Evolutionary conservation across 306 rosid genomes (phyloP), one percentile per base, ranked within the genome.

Genomic region (Vigna mungo): DNA sequence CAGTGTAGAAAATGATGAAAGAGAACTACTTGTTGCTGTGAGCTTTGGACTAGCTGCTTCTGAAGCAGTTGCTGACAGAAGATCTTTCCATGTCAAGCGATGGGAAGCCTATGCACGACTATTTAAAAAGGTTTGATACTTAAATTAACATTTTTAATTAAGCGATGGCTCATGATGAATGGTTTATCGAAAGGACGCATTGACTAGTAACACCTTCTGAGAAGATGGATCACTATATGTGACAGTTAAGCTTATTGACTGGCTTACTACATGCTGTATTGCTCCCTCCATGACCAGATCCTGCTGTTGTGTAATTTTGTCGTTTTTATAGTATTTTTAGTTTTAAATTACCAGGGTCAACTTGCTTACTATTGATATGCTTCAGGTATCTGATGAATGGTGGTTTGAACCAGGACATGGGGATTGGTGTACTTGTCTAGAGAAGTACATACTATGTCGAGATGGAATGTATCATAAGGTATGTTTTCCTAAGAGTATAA

Each of bases 331-430:
- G 72, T 69, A 59, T 41, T 69, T 73, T 48, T 62, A 17, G 10
- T 18, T 62, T 16, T 16, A 64, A 49, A 55, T 64, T 43, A 49
- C 37, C 1, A 71, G 53, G 53, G 63, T 48, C 37, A 55, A 39
- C 21, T 71, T 61, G 30, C 59, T 78, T 36, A 21, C 64, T 56
- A 39, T 52, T 74, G 83, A 52, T 71, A 60, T 46, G 68, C 76
- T 78, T 77, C 80, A 94, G 97, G 98, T 94, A 77, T 86, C 96
- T 6, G 95, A 92, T 80, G 88, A 94, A 78, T 94, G 98, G 97
- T 94, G 97, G 97, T 94, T 90, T 75, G 93, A 92, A 90, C 98
- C 96, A 36, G 98, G 98, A 78, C 98, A 94, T 75, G 98, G 98
- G 81, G 95, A 92, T 88, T 92, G 97, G 98, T 77, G 85, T 82